Evolutionary conservation across 176 grass and related monocot genomes (phyloP), one percentile per base, ranked within the genome.

Genomic region (Luzula sylvatica): DNA sequence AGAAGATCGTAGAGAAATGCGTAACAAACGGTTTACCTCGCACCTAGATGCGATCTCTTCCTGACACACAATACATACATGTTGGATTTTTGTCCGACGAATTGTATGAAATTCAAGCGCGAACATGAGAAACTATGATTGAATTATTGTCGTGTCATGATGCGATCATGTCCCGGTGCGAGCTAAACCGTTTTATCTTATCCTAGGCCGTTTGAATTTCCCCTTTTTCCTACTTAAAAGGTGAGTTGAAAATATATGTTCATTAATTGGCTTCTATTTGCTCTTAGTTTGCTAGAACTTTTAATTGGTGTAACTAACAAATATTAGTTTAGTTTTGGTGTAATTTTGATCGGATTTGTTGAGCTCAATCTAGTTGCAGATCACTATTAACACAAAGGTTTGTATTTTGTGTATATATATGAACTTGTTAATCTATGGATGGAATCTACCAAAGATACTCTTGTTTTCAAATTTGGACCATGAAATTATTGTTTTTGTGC

Each of bases 131-230:
- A n/a, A n/a, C n/a, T n/a, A n/a, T n/a, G n/a, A n/a, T n/a, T n/a
- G n/a, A n/a, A n/a, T n/a, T 17, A 47, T 45, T 64, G 60, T 45
- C n/a, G 47, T 64, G 60, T 64, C 60, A 64, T 42, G 60, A 64
- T 26, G 60, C 39, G 42, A 64, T 64, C 60, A 42, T 29, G 29
- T 24, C 60, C 14, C 29, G 60, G 43, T 64, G 60, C 60, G 43
- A 64, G 42, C 26, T 64, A 64, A 64, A 64, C 60, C 60, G 15
- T 35, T 64, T 64, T 26, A n/a, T n/a, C n/a, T n/a, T n/a, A n/a
- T n/a, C n/a, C n/a, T n/a, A n/a, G n/a, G n/a, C n/a, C n/a, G n/a
- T n/a, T n/a, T n/a, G n/a, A n/a, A n/a, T n/a, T n/a, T n/a, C n/a
- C n/a, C n/a, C n/a, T n/a, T n/a, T n/a, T n/a, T n/a, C n/a, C n/a